Percentiles rank a stretch among this genome's conserved stretches.
Conservation (phyloP, 345 rosid genomes). For the Gossypium ekmanianum region DNA sequence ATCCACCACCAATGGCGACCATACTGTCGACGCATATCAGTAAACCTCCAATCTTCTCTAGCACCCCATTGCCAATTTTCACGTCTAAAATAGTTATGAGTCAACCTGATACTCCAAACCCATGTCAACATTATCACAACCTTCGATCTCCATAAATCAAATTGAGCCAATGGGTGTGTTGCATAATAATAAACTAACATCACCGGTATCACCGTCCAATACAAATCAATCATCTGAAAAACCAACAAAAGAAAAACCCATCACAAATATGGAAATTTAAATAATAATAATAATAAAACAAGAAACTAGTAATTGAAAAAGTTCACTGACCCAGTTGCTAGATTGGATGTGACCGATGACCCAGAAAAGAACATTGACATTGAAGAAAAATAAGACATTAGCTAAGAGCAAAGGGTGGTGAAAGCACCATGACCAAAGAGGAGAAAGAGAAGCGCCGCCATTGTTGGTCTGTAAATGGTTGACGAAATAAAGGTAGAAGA, state of each 20-base stretch:
- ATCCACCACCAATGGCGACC: constrained; percentile 95
- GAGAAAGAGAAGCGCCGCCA: constrained; percentile 21
- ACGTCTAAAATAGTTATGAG: constrained; percentile 86
- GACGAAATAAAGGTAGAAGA: constrained; percentile 64
- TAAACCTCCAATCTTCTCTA: constrained; percentile 94
- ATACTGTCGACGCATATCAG: constrained; percentile 69
- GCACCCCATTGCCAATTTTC: constrained; percentile 99
- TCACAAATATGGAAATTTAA: neutral
- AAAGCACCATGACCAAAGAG: constrained; percentile 70
- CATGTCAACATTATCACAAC: constrained; percentile 56
- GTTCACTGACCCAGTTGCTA: constrained; percentile 74
- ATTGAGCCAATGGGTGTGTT: constrained; percentile 58
- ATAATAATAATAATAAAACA: neutral
- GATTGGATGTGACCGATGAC: constrained; percentile 59
- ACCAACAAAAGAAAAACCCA: neutral
- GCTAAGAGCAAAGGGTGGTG: constrained; percentile 72
- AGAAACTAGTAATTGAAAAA: neutral
- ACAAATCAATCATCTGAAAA: constrained; percentile 84
- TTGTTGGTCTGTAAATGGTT: constrained; percentile 25
- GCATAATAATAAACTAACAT: constrained; percentile 76
- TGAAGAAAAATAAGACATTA: constrained; percentile 80
- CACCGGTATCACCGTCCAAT: constrained; percentile 93
- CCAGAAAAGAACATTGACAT: constrained; percentile 93
- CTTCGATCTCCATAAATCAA: constrained; percentile 60
- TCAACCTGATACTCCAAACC: constrained; percentile 81